Percentiles rank a stretch among this genome's conserved stretches.
Evolutionary conservation across 805 yeast genomes (phyloP).

Genomic region (Myxozyma udenii): DNA sequence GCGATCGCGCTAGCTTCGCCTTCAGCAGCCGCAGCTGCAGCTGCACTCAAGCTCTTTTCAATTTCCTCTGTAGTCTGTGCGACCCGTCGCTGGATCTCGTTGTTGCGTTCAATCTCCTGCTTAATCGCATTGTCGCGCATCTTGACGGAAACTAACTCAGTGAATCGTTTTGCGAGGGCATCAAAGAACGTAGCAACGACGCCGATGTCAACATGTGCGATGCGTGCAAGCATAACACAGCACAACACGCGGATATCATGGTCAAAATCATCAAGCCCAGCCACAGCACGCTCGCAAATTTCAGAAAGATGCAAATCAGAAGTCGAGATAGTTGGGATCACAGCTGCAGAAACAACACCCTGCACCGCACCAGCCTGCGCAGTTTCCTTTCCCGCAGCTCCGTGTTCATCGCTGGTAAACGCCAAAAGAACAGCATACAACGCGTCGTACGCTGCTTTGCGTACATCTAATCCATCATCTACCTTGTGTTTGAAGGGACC

Average conservation of each 20-base stretch:
- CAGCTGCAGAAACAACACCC: too few species aligned
- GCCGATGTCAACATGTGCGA: conserved; percentile 39
- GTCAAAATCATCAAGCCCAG: conserved; percentile 55
- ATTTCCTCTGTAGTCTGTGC: conserved; percentile 14
- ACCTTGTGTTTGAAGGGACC: conserved; percentile 84
- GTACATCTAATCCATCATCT: conserved; percentile 70
- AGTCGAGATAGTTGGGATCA: background rate
- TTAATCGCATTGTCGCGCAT: conserved; percentile 61
- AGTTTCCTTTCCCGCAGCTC: background rate
- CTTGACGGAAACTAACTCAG: conserved; percentile 47
- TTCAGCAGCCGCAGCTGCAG: background rate
- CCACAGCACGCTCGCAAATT: conserved; percentile 44
- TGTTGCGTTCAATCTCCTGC: conserved; percentile 59
- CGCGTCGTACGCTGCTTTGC: conserved; percentile 70
- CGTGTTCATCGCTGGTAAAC: conserved; percentile 1
- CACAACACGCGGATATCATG: conserved; percentile 57
- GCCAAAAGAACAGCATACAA: conserved; percentile 50
- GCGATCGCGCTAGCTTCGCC: too few species aligned
- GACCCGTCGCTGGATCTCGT: conserved; percentile 41
- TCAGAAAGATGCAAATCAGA: conserved; percentile 4
- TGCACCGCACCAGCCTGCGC: background rate
- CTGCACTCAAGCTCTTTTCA: background rate
- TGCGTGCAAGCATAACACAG: conserved; percentile 46
- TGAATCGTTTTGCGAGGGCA: conserved; percentile 40
- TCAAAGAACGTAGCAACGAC: conserved; percentile 29